Percentiles rank a stretch among this genome's conserved stretches.
Evolutionary conservation across 345 rosid genomes (phyloP).

Genomic region (Microcos paniculata): DNA sequence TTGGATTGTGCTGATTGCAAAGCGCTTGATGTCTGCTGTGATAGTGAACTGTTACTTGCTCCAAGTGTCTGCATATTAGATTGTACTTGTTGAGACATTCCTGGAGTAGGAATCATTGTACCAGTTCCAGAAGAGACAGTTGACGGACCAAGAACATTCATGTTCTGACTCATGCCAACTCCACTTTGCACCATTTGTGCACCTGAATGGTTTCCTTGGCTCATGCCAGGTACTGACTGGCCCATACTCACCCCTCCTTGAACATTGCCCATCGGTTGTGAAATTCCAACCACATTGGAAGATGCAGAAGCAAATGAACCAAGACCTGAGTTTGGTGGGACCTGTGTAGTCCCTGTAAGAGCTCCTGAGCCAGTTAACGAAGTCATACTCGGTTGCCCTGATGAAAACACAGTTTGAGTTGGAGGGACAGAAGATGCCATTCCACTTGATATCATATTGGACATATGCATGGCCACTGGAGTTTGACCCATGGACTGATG

Average conservation of each 20-base stretch:
- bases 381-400: slow-evolving; percentile 65
- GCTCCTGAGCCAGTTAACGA: slow-evolving; percentile 68
- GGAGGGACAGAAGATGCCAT: slow-evolving; percentile 80
- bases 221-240: slow-evolving; percentile 59
- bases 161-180: slow-evolving; percentile 70
- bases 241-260: slow-evolving; percentile 57
- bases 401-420: slow-evolving; percentile 67
- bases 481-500: slow-evolving; percentile 73
- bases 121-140: slow-evolving; percentile 66
- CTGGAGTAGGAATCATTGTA: slow-evolving; percentile 88
- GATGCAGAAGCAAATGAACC: slow-evolving; percentile 58
- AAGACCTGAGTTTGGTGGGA: slow-evolving; percentile 55
- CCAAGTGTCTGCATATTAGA: slow-evolving; percentile 67
- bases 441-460: slow-evolving; percentile 95
- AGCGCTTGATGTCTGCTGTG: slow-evolving; percentile 71
- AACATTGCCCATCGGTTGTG: slow-evolving; percentile 62
- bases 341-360: slow-evolving; percentile 61
- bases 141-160: slow-evolving; percentile 69
- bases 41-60: slow-evolving; percentile 54
- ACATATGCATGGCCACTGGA: slow-evolving; percentile 91
- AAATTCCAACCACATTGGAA: slow-evolving; percentile 61
- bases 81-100: slow-evolving; percentile 77
- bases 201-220: slow-evolving; percentile 81
- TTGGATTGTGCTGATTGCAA: slow-evolving; percentile 74
- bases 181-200: slow-evolving; percentile 80